Evolutionary conservation across 176 grass and related monocot species (phyloP), one percentile per base, ranked within the genome.

Genomic region (Cenchrus fungigraminus): DNA sequence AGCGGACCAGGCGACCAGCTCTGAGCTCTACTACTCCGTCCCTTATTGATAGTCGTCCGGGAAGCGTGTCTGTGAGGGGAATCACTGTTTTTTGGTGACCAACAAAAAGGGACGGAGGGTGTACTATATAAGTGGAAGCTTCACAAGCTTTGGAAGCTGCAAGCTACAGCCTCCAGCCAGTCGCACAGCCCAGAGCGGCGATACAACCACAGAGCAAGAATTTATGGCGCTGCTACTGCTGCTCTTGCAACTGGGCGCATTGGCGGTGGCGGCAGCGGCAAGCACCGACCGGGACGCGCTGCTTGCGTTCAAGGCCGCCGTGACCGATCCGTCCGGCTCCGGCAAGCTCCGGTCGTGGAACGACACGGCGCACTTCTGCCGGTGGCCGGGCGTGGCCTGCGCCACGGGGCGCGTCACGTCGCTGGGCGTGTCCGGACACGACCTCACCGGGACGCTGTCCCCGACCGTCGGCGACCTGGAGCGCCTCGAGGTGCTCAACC

Each of bases 241-340:
- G 45, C 45, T 46, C 45, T 46, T 46, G 45, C 45, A 46, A 46
- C 45, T 40, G 37, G 37, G 37, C 37, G 37, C 37, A 40, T 40
- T 40, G 37, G 37, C 37, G 37, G 37, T 46, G 45, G 29, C 63
- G 46, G 62, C 8, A 6, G 45, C 5, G 6, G 45, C 32, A 68
- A 6, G 37, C 37, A 34, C 64, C 10, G 78, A 81, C 29, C 17
- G 47, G 29, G 78, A 81, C 13, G 20, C 84, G 15, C 68, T 86
- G 31, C 10, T 86, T 9, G 49, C 49, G 57, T 80, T 86, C 84
- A 86, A 80, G 32, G 55, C 70, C 49, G 61, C 12, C 49, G 14
- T 76, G 6, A n/a, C 42, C 4, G 84, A 13, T 14, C 20, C 31
- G 25, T 11, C 46, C 67, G 45, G 31, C 14, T 11, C 46, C 67